phyloP scores from a whole-genome alignment of 768 basidiomycete genomes.

The Leucosporidium creatinivorum region DNA sequence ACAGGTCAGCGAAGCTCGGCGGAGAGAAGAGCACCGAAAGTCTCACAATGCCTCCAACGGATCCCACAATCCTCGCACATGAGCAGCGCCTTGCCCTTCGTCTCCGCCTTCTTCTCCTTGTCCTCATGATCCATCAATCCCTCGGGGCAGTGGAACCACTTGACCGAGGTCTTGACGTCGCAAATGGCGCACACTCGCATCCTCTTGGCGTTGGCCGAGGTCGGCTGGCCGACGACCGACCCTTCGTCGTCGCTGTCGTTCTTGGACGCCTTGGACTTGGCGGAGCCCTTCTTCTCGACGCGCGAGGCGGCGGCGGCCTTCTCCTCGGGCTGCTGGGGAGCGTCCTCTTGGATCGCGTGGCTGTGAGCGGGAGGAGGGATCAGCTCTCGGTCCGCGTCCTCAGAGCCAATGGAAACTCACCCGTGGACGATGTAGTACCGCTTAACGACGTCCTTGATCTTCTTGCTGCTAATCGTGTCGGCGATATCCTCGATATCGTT shows the following conservation, averaged over 20 bases:
- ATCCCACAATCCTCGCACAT: constrained; percentile 35
- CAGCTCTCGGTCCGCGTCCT: neutral
- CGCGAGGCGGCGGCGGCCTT: constrained; percentile 25
- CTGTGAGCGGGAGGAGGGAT: neutral
- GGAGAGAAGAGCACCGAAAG: no score
- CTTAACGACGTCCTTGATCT: constrained; percentile 34
- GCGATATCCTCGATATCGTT: constrained; percentile 35
- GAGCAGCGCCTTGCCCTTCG: constrained; percentile 1
- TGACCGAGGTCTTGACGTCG: constrained; percentile 5
- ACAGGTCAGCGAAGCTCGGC: no score
- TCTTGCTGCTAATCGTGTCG: constrained; percentile 22
- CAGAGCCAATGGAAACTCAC: constrained; percentile 5
- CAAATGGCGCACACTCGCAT: constrained; percentile 34
- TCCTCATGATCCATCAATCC: constrained; percentile 20
- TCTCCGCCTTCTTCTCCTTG: constrained; percentile 11
- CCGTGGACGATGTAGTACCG: constrained; percentile 32
- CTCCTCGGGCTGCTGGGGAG: constrained; percentile 32
- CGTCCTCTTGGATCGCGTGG: constrained; percentile 32
- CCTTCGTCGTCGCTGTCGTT: constrained; percentile 27
- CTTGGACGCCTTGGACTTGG: constrained; percentile 11
- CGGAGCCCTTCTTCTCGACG: neutral
- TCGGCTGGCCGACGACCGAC: constrained; percentile 17
- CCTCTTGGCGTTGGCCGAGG: constrained; percentile 5
- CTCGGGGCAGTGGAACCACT: constrained; percentile 36
- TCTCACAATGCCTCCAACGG: constrained; percentile 36